Conservation (phyloP, 2,329 filamentous ascomycete genomes). For the Colletotrichum karsti region DNA sequence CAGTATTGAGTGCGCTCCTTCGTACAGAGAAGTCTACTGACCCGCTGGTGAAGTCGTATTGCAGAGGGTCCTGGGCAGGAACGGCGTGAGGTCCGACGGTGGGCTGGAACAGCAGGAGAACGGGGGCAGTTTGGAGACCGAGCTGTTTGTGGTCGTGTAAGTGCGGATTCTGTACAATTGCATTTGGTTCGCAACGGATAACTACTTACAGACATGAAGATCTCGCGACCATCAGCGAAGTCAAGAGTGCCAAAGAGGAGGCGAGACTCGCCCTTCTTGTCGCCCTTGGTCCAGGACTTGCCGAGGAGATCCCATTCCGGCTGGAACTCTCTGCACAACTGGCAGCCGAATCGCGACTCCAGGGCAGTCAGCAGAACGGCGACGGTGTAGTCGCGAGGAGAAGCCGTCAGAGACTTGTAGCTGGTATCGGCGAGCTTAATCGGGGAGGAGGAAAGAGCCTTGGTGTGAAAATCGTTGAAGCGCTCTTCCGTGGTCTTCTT, state of each 20-base stretch:
- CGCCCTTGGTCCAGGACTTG: constrained; percentile 87
- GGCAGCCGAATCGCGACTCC: constrained; percentile 84
- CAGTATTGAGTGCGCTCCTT: background rate
- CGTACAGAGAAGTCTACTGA: constrained; percentile 50
- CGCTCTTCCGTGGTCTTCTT: constrained; percentile 71
- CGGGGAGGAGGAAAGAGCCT: constrained; percentile 71
- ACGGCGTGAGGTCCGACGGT: constrained; percentile 84
- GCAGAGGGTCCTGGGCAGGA: constrained; percentile 71
- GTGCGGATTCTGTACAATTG: background rate
- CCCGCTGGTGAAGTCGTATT: constrained; percentile 88
- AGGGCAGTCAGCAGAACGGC: constrained; percentile 88
- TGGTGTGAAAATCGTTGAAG: constrained; percentile 76
- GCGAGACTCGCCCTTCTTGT: constrained; percentile 76
- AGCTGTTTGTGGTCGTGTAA: constrained; percentile 64
- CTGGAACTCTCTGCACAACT: constrained; percentile 89
- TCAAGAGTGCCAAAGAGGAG: constrained; percentile 87
- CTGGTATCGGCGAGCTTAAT: constrained; percentile 80
- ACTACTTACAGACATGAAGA: constrained; percentile 83
- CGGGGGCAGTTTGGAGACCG: constrained; percentile 91
- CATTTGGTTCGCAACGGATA: background rate
- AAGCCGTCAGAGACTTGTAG: constrained; percentile 79
- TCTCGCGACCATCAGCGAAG: constrained; percentile 83
- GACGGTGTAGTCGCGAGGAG: constrained; percentile 84
- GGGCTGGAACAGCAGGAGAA: constrained; percentile 87
- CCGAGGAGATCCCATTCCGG: constrained; percentile 91